A percentile compares a stretch with the other conserved stretches of the same genome.
Evolutionary conservation across 192 early-diverging fungal species (phyloP).

Genomic region (Entomortierella beljakovae): DNA sequence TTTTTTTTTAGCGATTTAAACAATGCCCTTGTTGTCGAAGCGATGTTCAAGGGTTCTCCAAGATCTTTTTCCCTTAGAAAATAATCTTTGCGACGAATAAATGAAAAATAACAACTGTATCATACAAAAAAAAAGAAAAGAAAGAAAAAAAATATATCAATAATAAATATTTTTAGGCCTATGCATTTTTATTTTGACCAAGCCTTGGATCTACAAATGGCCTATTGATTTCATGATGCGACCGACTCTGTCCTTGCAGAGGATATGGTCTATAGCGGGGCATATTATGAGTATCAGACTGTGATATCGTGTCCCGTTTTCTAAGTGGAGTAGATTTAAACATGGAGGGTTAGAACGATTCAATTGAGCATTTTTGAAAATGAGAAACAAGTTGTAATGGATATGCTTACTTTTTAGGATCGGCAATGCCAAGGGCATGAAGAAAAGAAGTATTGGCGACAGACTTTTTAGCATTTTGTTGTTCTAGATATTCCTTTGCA

Average conservation of each 20-base stretch:
- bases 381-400: background rate
- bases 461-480: constrained; percentile 17
- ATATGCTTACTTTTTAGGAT: constrained; percentile 20
- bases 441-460: constrained; percentile 26
- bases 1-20: constrained; percentile 31
- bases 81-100: background rate
- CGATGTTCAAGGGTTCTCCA: constrained; percentile 53
- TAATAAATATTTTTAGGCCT: background rate
- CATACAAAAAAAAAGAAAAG: background rate
- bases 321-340: background rate
- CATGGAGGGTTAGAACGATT: no score
- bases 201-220: constrained; percentile 19
- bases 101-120: background rate
- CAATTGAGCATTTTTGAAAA: background rate
- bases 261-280: constrained; percentile 21
- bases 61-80: constrained; percentile 40
- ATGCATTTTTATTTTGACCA: constrained; percentile 1
- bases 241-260: background rate
- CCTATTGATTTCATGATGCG: background rate
- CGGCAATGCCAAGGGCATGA: constrained; percentile 20
- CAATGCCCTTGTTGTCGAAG: constrained; percentile 51
- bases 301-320: constrained; percentile 11
- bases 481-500: constrained; percentile 41
- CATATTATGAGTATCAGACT: constrained; percentile 7
- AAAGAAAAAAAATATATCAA: background rate